Conservation (phyloP, 2,329 filamentous ascomycete species). For the Colletotrichum coccodes region DNA sequence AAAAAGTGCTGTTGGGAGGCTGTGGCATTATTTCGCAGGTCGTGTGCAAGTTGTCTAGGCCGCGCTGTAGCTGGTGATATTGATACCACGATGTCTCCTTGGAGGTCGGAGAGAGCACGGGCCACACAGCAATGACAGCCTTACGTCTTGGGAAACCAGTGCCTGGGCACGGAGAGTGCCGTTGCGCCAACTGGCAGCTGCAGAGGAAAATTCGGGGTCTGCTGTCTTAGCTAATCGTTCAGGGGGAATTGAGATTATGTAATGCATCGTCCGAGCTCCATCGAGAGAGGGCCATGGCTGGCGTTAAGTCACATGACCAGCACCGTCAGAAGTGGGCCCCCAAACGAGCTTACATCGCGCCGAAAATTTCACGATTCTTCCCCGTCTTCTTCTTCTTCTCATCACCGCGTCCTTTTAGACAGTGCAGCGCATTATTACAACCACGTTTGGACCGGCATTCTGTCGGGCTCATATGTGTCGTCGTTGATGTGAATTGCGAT, state of each 20-base stretch:
- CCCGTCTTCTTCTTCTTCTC: constrained; percentile 53
- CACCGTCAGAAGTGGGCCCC: neutral
- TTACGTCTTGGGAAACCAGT: constrained; percentile 8
- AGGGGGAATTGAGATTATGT: neutral
- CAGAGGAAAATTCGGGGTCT: too few relatives aligned
- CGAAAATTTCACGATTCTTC: constrained; percentile 31
- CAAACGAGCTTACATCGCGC: constrained; percentile 20
- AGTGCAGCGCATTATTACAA: constrained; percentile 80
- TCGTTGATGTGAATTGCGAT: constrained; percentile 67
- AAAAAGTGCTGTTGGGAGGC: neutral
- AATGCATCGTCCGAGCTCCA: neutral
- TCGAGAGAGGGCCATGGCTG: neutral
- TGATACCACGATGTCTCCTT: constrained; percentile 35
- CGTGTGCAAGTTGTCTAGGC: constrained; percentile 2
- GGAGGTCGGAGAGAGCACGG: constrained; percentile 24
- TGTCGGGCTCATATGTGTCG: constrained; percentile 67
- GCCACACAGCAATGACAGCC: constrained; percentile 20
- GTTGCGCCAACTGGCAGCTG: neutral
- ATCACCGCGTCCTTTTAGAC: constrained; percentile 82
- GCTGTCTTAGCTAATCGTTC: neutral
- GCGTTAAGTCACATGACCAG: constrained; percentile 26
- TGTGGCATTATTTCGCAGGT: constrained; percentile 20
- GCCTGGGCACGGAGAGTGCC: neutral
- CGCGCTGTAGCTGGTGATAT: constrained; percentile 26
- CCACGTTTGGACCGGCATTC: constrained; percentile 72